Conservation (phyloP, 2,329 filamentous ascomycete genomes). For the Parastagonospora nodorum region DNA sequence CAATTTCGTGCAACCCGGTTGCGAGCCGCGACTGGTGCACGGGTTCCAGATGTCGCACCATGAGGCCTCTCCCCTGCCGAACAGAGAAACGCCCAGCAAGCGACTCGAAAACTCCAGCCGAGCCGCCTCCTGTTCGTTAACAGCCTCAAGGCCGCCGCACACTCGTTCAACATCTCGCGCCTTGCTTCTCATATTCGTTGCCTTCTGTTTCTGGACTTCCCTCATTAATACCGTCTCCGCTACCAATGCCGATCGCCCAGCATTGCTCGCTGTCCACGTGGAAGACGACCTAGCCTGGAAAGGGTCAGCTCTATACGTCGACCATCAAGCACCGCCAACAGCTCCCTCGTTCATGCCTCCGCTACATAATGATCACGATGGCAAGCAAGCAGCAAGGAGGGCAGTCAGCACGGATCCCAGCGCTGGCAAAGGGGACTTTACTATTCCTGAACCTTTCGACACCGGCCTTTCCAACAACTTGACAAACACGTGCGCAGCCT, state of each 20-base stretch:
- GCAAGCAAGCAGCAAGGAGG: slow-evolving; percentile 31
- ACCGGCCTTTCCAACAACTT: slow-evolving; percentile 58
- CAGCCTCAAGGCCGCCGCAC: slow-evolving; percentile 16
- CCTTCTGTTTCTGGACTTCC: slow-evolving; percentile 31
- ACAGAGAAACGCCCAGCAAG: slow-evolving; percentile 16
- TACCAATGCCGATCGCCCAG: slow-evolving; percentile 41
- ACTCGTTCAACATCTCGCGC: slow-evolving; percentile 11
- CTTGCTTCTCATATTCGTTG: slow-evolving; percentile 32
- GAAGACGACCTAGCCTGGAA: slow-evolving; percentile 35
- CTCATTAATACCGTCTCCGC: slow-evolving; percentile 34
- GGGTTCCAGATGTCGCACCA: slow-evolving; percentile 40
- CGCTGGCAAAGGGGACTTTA: slow-evolving; percentile 24
- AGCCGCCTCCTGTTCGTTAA: slow-evolving; percentile 18
- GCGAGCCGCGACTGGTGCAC: slow-evolving; percentile 26
- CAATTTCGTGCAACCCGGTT: slow-evolving; percentile 17
- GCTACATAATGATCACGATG: slow-evolving; percentile 28
- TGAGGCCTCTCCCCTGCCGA: slow-evolving; percentile 20
- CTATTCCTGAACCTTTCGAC: slow-evolving; percentile 53
- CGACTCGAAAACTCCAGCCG: slow-evolving; percentile 26
- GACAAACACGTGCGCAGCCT: slow-evolving; percentile 64
- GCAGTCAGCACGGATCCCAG: slow-evolving; percentile 31
- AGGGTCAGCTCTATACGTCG: slow-evolving; percentile 36
- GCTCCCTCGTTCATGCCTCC: slow-evolving; percentile 42
- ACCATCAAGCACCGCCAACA: slow-evolving; percentile 36
- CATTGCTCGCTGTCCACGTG: slow-evolving; percentile 18